Percentiles rank a stretch among this genome's conserved stretches.
Conservation (phyloP, 192 early-diverging fungal genomes). For the Backusella australiensis region DNA sequence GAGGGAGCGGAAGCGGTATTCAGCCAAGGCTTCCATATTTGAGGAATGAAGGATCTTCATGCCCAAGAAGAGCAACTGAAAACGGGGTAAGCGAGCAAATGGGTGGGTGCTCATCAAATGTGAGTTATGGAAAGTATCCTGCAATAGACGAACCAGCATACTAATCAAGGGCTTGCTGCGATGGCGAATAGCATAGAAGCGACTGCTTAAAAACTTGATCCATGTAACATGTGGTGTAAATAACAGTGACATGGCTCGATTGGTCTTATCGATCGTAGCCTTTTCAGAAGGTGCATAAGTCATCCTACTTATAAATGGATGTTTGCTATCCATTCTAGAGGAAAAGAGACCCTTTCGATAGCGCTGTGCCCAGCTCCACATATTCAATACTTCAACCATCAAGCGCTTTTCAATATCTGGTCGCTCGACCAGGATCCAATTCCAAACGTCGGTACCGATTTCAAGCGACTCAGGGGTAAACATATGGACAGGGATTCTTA, state of each 20-base stretch:
- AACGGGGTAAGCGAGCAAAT: conserved; percentile 72
- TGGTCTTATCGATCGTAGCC: conserved; percentile 55
- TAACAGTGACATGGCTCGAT: conserved; percentile 52
- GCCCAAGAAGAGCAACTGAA: conserved; percentile 72
- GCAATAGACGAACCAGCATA: conserved; percentile 73
- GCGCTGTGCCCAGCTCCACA: conserved; percentile 81
- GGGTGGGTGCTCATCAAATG: conserved; percentile 59
- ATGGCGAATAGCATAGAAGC: conserved; percentile 83
- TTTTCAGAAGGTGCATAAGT: conserved; percentile 89
- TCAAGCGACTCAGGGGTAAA: conserved; percentile 80
- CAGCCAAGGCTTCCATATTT: conserved; percentile 58
- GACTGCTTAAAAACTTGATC: conserved; percentile 81
- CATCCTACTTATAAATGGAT: conserved; percentile 89
- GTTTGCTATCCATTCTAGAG: conserved; percentile 44
- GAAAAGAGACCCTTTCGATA: conserved; percentile 84
- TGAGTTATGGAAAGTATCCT: conserved; percentile 62
- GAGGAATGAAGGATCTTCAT: conserved; percentile 69
- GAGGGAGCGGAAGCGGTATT: conserved; percentile 58
- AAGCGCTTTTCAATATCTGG: conserved; percentile 70
- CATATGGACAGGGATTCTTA: conserved; percentile 81
- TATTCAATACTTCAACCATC: conserved; percentile 77
- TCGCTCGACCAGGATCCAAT: conserved; percentile 78
- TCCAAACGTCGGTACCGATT: conserved; percentile 83
- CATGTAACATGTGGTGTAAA: conserved; percentile 77
- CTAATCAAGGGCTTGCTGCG: conserved; percentile 66